Conservation (phyloP, 2,329 filamentous ascomycete genomes). For the Alternaria arbusti region DNA sequence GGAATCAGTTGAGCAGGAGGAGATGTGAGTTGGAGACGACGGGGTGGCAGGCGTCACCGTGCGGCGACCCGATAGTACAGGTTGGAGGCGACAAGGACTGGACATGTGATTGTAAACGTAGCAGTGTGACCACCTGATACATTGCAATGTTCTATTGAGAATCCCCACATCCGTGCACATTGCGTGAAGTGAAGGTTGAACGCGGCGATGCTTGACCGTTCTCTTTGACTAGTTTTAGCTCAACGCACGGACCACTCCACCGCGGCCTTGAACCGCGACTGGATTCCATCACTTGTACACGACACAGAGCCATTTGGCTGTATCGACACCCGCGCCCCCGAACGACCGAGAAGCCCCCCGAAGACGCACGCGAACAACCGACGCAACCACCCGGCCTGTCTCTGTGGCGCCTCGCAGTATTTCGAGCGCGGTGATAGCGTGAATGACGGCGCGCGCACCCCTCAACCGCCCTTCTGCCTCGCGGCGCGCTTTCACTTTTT, state of each 20-base stretch:
- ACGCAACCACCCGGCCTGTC: not conserved
- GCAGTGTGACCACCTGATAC: not conserved
- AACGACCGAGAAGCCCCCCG: not conserved
- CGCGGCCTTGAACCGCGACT: constrained; percentile 13
- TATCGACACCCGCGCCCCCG: constrained; percentile 9
- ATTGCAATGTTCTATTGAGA: not conserved
- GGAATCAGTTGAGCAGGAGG: not conserved
- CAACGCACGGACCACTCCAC: constrained; percentile 11
- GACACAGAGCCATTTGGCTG: constrained; percentile 24
- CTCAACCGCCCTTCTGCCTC: constrained; percentile 19
- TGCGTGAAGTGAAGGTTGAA: not conserved
- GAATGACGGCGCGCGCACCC: constrained; percentile 29
- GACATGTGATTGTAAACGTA: not conserved
- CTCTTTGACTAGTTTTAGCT: not conserved
- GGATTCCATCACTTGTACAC: constrained; percentile 26
- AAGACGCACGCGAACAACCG: not conserved
- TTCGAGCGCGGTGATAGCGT: constrained; percentile 18
- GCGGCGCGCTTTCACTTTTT: constrained; percentile 22
- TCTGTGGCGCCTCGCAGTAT: not conserved
- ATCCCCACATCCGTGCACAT: not conserved
- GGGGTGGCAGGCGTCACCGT: not conserved
- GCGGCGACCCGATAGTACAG: not conserved
- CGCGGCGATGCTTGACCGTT: not conserved
- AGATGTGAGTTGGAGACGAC: not conserved
- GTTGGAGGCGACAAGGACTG: not conserved